phyloP scores from a whole-genome alignment of 192 early-diverging fungal species.

The Borealophlyctis nickersoniae region DNA sequence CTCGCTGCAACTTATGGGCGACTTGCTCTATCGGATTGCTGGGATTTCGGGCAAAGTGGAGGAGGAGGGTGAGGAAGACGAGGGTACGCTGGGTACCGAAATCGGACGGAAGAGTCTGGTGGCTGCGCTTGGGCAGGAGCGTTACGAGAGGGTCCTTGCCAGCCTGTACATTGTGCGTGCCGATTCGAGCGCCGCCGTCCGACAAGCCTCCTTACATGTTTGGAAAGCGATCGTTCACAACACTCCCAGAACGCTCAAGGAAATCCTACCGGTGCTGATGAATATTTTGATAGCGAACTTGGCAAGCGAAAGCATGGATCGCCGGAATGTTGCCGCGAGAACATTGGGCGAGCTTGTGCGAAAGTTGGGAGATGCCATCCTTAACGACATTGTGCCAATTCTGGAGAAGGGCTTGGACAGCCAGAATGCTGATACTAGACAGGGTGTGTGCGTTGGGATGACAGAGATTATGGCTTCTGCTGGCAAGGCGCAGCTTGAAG shows the following conservation, averaged over 20 bases:
- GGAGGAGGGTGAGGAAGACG: conserved; percentile 54
- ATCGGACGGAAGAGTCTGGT: conserved; percentile 65
- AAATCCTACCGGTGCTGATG: conserved; percentile 91
- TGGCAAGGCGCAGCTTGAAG: conserved; percentile 72
- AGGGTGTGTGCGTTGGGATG: conserved; percentile 92
- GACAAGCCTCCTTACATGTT: conserved; percentile 82
- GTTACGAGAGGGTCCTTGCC: conserved; percentile 81
- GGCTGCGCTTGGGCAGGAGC: conserved; percentile 79
- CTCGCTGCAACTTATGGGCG: conserved; percentile 91
- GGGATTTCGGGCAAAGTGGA: conserved; percentile 71
- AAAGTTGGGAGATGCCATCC: conserved; percentile 88
- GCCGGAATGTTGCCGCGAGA: conserved; percentile 81
- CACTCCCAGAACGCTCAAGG: conserved; percentile 95
- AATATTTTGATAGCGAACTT: conserved; percentile 80
- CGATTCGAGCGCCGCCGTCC: conserved; percentile 76
- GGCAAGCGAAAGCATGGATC: conserved; percentile 70
- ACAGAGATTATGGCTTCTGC: conserved; percentile 87
- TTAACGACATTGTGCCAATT: conserved; percentile 86
- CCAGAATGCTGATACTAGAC: conserved; percentile 65
- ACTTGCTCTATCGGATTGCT: conserved; percentile 88
- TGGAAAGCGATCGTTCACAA: conserved; percentile 96
- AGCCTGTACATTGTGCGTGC: conserved; percentile 89
- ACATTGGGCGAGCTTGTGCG: conserved; percentile 92
- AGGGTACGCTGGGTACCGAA: conserved; percentile 64
- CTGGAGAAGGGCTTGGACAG: conserved; percentile 77